Conservation (phyloP, 148 eudicot genomes). For the Salicornia ramosissima region DNA sequence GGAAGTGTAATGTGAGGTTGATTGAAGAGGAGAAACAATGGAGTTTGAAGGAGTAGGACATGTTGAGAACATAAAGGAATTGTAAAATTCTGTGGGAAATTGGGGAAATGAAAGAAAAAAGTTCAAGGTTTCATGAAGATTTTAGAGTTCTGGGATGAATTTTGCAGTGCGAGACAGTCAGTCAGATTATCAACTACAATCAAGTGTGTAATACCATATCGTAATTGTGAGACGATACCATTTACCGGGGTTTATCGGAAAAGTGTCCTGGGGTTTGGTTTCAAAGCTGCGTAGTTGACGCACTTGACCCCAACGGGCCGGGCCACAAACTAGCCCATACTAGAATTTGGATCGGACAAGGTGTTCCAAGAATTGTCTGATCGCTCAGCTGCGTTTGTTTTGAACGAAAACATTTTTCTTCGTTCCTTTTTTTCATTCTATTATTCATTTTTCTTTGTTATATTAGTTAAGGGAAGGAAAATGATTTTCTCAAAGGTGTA, state of each 20-base stretch:
- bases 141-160: background rate
- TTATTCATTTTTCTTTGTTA: no score
- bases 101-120: background rate
- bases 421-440: no score
- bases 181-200: no score
- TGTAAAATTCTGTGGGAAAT: background rate
- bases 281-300: background rate
- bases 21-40: conserved; percentile 20
- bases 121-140: conserved; percentile 20
- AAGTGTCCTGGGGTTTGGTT: conserved; percentile 5
- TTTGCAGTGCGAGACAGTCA: background rate
- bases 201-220: no score
- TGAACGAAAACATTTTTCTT: no score
- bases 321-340: no score
- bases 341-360: no score
- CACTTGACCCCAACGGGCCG: no score
- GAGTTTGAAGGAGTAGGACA: conserved; percentile 26
- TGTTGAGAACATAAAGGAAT: conserved; percentile 22
- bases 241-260: conserved; percentile 22
- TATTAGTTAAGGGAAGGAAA: no score
- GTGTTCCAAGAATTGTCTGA: no score
- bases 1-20: conserved; percentile 18
- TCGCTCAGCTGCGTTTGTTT: no score
- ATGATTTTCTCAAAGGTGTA: no score
- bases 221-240: background rate